Percentiles rank a stretch among this genome's conserved stretches.
phyloP scores from a whole-genome alignment of 2,329 filamentous ascomycete genomes.

The Clathrospora elynae region DNA sequence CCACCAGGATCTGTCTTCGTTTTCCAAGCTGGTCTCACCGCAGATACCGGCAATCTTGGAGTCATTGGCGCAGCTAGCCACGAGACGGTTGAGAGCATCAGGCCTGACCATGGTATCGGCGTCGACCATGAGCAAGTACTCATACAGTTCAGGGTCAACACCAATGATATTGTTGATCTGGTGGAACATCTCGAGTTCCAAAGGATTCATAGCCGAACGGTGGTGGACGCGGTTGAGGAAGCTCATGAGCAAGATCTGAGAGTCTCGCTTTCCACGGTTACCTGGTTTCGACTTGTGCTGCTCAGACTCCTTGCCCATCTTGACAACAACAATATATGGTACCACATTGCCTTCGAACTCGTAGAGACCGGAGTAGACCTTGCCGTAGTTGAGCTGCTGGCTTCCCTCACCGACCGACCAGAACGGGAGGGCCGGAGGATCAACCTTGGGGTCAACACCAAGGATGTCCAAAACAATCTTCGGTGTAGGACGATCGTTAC shows the following conservation, averaged over 20 bases:
- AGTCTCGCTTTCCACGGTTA: conserved; percentile 98
- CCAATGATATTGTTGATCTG: conserved; percentile 99
- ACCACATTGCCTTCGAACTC: conserved; percentile 98
- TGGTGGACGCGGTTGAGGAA: conserved; percentile 98
- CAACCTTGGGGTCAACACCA: conserved; percentile 94
- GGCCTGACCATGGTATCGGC: conserved; percentile 94
- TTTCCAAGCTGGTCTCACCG: conserved; percentile 93
- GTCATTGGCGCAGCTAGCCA: conserved; percentile 90
- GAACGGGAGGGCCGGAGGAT: conserved; percentile 92
- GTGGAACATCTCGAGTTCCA: conserved; percentile 98
- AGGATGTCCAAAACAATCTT: conserved; percentile 98
- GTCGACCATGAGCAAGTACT: conserved; percentile 96
- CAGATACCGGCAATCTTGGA: conserved; percentile 97
- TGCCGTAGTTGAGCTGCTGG: conserved; percentile 96
- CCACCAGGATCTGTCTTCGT: conserved; percentile 95
- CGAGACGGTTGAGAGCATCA: conserved; percentile 88
- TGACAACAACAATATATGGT: conserved; percentile 93
- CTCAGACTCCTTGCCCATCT: conserved; percentile 96
- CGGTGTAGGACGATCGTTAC: conserved; percentile 94
- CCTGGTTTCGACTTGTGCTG: conserved; percentile 89
- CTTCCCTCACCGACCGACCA: conserved; percentile 87
- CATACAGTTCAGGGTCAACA: conserved; percentile 95
- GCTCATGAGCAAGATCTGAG: conserved; percentile 92
- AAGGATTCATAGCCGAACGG: conserved; percentile 88
- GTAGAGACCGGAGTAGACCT: conserved; percentile 97